phyloP scores from a whole-genome alignment of 1,284 basidiomycete genomes.

The Cryptococcus sp. region DNA sequence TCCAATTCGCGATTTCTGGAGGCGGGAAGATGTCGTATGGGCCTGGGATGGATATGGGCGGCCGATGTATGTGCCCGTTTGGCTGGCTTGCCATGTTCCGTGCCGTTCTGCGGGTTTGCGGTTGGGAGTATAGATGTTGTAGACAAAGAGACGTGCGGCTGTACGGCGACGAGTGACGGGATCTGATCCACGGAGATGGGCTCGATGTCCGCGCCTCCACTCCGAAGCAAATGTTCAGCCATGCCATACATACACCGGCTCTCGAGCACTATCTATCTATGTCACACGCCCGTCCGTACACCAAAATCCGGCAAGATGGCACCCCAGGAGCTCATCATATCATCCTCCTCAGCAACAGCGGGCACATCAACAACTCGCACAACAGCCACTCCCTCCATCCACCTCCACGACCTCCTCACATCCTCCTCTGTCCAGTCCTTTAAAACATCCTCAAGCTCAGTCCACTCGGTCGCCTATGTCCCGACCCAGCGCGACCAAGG shows the following conservation, averaged over 20 bases:
- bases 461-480: constrained; percentile 38
- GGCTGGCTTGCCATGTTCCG: neutral
- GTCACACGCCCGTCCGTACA: neutral
- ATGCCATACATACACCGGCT: neutral
- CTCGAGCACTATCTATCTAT: too few species aligned
- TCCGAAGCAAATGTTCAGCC: neutral
- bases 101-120: neutral
- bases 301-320: constrained; percentile 22
- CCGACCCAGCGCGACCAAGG: constrained; percentile 41
- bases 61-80: neutral
- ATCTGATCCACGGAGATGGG: neutral
- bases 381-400: constrained; percentile 40
- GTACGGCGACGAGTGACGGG: too few species aligned
- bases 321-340: constrained; percentile 46
- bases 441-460: constrained; percentile 44
- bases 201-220: constrained; percentile 6
- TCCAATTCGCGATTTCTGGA: constrained; percentile 27
- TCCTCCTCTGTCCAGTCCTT: constrained; percentile 47
- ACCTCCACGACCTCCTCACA: constrained; percentile 48
- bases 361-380: constrained; percentile 21
- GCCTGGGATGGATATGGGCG: constrained; percentile 5
- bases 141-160: neutral
- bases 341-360: constrained; percentile 35
- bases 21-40: constrained; percentile 29
- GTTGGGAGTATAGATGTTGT: neutral